These are phyloP conservation scores for Cercospora sp. DNA, from an alignment of 2,329 filamentous ascomycete genomes.

Conservation along the genomic window DNA sequence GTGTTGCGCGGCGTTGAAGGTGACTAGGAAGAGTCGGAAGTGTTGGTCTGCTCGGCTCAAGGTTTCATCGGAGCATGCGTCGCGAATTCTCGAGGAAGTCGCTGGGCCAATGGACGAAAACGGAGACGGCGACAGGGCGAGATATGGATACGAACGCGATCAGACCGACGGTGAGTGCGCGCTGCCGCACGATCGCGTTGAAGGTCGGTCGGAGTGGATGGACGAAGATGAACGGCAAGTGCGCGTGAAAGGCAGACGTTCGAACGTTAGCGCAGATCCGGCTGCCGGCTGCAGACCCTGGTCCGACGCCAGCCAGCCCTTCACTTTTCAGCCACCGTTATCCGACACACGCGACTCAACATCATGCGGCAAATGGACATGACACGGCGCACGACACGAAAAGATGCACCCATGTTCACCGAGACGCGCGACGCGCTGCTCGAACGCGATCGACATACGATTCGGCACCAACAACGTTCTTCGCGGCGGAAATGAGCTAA, in stretches of 20 bases:
- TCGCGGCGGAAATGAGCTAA: not conserved
- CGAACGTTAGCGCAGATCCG: slow-evolving; percentile 8
- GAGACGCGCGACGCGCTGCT: not conserved
- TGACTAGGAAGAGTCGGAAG: slow-evolving; percentile 6
- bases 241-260: slow-evolving; percentile 3
- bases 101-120: not conserved
- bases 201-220: not conserved
- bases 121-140: not conserved
- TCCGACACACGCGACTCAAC: not conserved
- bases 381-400: not conserved
- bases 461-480: not conserved
- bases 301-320: not conserved
- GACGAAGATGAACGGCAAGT: slow-evolving; percentile 10
- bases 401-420: not conserved
- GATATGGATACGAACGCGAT: slow-evolving; percentile 11
- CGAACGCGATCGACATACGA: not conserved
- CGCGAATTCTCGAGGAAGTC: slow-evolving; percentile 5
- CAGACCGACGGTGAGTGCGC: slow-evolving; percentile 1
- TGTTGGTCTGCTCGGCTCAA: slow-evolving; percentile 6
- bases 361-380: not conserved
- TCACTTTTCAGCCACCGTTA: not conserved
- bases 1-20: slow-evolving; percentile 1
- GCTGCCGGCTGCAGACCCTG: not conserved
- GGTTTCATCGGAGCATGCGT: slow-evolving; percentile 14
- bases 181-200: slow-evolving; percentile 3